Base-by-base conservation (phyloP, 257 asterid species). In the Dorcoceras hygrometricum region DNA sequence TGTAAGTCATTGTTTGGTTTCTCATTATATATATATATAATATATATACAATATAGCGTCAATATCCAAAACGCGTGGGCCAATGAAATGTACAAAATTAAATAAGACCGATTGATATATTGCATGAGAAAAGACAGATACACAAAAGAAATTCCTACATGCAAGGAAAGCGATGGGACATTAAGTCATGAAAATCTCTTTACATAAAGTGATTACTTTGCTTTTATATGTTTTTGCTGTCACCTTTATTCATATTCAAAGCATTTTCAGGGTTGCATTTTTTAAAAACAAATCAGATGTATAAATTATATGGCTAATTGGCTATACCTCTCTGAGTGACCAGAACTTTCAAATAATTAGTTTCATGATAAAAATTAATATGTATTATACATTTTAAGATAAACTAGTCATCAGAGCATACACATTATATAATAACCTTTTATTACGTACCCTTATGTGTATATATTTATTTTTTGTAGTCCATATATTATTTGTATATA, bases 121-220 rank as follows among this genome's bases (percentile, higher is more conserved):
- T 31, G 60, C 31, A 64, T 23, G 64, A 73, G 85, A 86, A 76
- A 84, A 75, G 83, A 82, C 73, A 78, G 77, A 77, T 75, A 57
- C 63, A 46, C 71, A 73, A 70, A 5, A 78, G 75, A 84, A 70
- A 80, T 84, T 83, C 86, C 76, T 79, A 59, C 71, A 80, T 84
- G 82, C 79, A 76, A 57, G 71, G 74, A 77, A 50, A 63, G 69
- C 36, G 76, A 76, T 58, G 72, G 76, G 74, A 73, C 76, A 74
- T 62, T 66, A 59, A 53, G 71, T 66, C 76, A 67, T 77, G 68
- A 76, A 78, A 58, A 80, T 76, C 69, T 76, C 91, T 86, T 88
- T 88, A 77, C 73, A 81, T 62, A 88, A 88, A 88, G 91, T 79
- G 76, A 75, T 70, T 70, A 75, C 46, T 80, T 78, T 78, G 84